phyloP scores from a whole-genome alignment of 2,329 filamentous ascomycete genomes.

The Aureobasidium sp. region DNA sequence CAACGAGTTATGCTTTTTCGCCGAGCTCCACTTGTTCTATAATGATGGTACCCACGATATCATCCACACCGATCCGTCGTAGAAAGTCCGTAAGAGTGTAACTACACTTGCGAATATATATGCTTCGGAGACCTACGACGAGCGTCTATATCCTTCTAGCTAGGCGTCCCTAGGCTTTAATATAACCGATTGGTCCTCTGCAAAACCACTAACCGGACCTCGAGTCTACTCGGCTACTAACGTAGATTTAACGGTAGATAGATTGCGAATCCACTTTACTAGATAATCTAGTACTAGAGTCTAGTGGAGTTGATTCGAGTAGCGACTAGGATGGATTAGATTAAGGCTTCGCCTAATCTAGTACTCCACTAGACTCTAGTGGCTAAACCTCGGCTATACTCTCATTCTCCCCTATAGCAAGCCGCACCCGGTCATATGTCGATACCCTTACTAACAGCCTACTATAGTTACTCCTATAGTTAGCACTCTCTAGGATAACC shows the following conservation, averaged over 20 bases:
- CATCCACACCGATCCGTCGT: constrained; percentile 31
- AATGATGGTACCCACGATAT: constrained; percentile 29
- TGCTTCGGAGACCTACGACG: constrained; percentile 33
- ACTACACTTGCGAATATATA: constrained; percentile 35
- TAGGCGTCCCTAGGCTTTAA: constrained; percentile 28
- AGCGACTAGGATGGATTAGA: too few relatives aligned
- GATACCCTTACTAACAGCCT: too few relatives aligned
- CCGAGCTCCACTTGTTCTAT: constrained; percentile 31
- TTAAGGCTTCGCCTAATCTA: too few relatives aligned
- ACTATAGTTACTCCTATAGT: background rate
- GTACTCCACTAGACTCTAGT: too few relatives aligned
- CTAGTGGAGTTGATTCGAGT: too few relatives aligned
- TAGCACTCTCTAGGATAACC: background rate
- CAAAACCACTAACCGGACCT: constrained; percentile 33
- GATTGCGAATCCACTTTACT: too few relatives aligned
- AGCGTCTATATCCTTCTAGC: constrained; percentile 27
- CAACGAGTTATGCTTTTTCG: constrained; percentile 35
- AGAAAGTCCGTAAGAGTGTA: constrained; percentile 31
- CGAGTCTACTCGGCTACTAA: too few relatives aligned
- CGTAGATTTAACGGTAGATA: too few relatives aligned
- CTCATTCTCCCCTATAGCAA: too few relatives aligned
- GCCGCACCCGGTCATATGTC: too few relatives aligned
- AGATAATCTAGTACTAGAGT: too few relatives aligned
- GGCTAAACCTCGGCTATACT: too few relatives aligned
- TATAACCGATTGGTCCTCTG: constrained; percentile 25